Base-by-base conservation (phyloP, 331 rosid genomes). In the Rosa hybrid region DNA sequence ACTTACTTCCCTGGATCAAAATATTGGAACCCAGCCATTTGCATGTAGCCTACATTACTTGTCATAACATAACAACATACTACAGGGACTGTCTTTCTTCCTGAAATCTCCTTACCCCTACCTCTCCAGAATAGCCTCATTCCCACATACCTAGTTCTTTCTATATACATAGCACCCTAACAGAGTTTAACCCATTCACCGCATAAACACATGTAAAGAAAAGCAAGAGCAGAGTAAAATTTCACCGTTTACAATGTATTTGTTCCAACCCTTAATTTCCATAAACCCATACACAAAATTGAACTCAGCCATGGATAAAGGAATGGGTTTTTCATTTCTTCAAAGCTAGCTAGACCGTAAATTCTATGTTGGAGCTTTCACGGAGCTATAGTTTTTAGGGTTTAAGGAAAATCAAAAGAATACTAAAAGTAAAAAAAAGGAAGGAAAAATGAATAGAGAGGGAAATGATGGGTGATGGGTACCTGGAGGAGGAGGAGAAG, bases 401-500 rank as follows among this genome's bases (percentile, higher is more conserved):
- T 59, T 59, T 21, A n/a, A 59, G 67, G 38, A 23, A 23, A 59
- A 23, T n/a, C 7, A 10, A 23, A 23, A 7, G 12, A n/a, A 3
- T 20, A 9, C 1, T 9, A 21, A 11, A n/a, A n/a, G 14, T 9
- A 59, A 23, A 14, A 23, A 23, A 21, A 34, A 34, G 39, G 12
- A 59, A 6, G 12, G 34, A 10, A 8, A 17, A 23, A 49, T 3
- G 10, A 6, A n/a, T 1, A 10, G 7, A 23, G 64, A n/a, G 27
- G 21, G n/a, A 11, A 30, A 30, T 30, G 34, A 4, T 3, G 57
- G 18, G 2, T 59, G 12, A 30, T 30, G 27, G 6, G 2, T 60
- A 60, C 67, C 67, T 60, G 67, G 65, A 59, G 34, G 59, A 53
- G 23, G 65, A 53, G 23, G 65, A 59, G 65, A 59, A 59, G 65